Percentiles rank a stretch among this genome's conserved stretches.
phyloP scores from a whole-genome alignment of 768 basidiomycete species.

The Auriscalpium orientale region DNA sequence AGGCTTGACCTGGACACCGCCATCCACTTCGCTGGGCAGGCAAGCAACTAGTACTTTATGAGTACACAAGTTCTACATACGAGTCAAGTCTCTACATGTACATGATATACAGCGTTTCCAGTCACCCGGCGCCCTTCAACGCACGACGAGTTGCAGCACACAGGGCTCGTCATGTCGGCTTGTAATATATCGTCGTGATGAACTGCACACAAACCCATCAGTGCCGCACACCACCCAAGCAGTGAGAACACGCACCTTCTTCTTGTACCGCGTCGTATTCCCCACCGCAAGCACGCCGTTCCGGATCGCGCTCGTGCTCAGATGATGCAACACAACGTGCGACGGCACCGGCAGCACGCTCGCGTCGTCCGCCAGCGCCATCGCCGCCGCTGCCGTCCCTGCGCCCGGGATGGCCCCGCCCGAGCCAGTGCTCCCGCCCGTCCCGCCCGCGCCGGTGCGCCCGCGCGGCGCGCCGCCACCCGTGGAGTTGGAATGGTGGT shows the following conservation, averaged over 20 bases:
- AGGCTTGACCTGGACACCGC: no score
- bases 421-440: neutral
- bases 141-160: no score
- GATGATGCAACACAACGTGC: slow-evolving; percentile 90
- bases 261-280: slow-evolving; percentile 83
- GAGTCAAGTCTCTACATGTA: no score
- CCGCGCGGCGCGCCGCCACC: slow-evolving; percentile 8
- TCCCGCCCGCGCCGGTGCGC: slow-evolving; percentile 12
- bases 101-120: no score
- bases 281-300: slow-evolving; percentile 92
- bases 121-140: no score
- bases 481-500: neutral
- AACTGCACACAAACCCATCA: slow-evolving; percentile 40
- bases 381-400: slow-evolving; percentile 13
- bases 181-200: slow-evolving; percentile 81
- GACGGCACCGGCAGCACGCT: slow-evolving; percentile 88
- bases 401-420: slow-evolving; percentile 1
- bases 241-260: slow-evolving; percentile 56
- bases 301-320: slow-evolving; percentile 91
- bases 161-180: slow-evolving; percentile 40
- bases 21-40: no score
- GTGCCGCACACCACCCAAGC: neutral
- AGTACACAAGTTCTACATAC: no score
- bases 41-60: no score
- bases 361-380: slow-evolving; percentile 72